phyloP scores from a whole-genome alignment of 2,329 filamentous ascomycete species.

The Exutisphaerella laricina region DNA sequence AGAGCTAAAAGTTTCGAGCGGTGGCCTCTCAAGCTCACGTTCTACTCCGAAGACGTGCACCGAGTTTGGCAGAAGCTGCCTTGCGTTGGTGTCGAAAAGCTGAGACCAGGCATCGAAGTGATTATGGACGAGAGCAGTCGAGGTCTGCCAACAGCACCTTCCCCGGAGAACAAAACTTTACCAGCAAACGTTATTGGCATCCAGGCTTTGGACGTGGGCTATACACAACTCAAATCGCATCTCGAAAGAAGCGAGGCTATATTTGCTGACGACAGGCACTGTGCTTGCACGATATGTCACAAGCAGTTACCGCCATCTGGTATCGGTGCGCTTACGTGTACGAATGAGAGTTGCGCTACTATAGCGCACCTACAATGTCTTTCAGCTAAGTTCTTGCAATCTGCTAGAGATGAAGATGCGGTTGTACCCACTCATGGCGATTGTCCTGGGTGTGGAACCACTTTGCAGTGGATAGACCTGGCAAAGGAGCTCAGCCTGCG shows the following conservation, averaged over 20 bases:
- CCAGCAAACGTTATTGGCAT: constrained; percentile 30
- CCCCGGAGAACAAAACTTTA: constrained; percentile 18
- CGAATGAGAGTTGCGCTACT: constrained; percentile 43
- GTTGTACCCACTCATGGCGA: constrained; percentile 55
- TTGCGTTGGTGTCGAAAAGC: constrained; percentile 43
- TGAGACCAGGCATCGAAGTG: constrained; percentile 48
- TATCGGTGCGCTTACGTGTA: constrained; percentile 49
- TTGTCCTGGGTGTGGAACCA: constrained; percentile 64
- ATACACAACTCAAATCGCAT: constrained; percentile 45
- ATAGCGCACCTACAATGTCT: constrained; percentile 54
- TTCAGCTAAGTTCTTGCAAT: constrained; percentile 46
- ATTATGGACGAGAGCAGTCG: constrained; percentile 16
- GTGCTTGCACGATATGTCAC: constrained; percentile 49
- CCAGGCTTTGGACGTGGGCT: constrained; percentile 49
- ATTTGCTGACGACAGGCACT: constrained; percentile 34
- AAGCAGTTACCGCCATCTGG: constrained; percentile 33
- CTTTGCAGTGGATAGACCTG: constrained; percentile 66
- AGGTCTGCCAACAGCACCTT: constrained; percentile 10
- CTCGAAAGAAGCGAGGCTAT: constrained; percentile 48
- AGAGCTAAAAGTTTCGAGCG: constrained; percentile 70
- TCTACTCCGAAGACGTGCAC: constrained; percentile 68
- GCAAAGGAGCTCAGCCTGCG: constrained; percentile 78
- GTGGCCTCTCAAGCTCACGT: constrained; percentile 77
- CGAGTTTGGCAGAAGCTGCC: constrained; percentile 61
- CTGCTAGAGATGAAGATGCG: constrained; percentile 32